Conservation (phyloP, 2,329 filamentous ascomycete species). For the Aspergillus sp. region DNA sequence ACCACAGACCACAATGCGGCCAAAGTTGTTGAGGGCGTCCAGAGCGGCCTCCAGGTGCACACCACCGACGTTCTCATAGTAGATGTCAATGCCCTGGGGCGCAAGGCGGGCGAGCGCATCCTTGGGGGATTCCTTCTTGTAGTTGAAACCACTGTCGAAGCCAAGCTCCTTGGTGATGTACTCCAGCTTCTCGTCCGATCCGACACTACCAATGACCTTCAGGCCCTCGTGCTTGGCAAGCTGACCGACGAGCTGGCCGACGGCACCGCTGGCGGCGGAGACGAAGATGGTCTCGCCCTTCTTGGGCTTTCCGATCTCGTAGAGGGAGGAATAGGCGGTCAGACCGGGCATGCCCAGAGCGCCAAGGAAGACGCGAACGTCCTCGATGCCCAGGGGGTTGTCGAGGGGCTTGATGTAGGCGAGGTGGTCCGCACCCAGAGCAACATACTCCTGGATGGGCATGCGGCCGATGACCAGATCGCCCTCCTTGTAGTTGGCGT, state of each 20-base stretch:
- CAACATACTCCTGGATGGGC: constrained; percentile 69
- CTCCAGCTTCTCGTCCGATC: constrained; percentile 74
- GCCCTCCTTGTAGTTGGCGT: constrained; percentile 61
- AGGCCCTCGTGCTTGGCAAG: constrained; percentile 79
- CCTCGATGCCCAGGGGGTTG: constrained; percentile 59
- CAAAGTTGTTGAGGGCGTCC: constrained; percentile 61
- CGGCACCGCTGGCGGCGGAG: constrained; percentile 74
- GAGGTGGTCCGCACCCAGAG: constrained; percentile 50
- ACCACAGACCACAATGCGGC: constrained; percentile 63
- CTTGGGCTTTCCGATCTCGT: constrained; percentile 72
- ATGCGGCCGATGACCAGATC: constrained; percentile 62
- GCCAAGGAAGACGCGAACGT: constrained; percentile 64
- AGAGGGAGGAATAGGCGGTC: constrained; percentile 72
- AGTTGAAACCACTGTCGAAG: constrained; percentile 79
- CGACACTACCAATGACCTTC: constrained; percentile 76
- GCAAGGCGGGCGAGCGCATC: constrained; percentile 70
- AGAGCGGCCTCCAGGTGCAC: constrained; percentile 71
- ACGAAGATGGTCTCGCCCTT: constrained; percentile 81
- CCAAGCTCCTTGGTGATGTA: constrained; percentile 69
- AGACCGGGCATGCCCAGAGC: constrained; percentile 76
- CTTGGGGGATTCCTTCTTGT: constrained; percentile 73
- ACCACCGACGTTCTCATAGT: constrained; percentile 78
- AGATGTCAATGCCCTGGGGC: constrained; percentile 77
- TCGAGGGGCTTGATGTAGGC: constrained; percentile 56
- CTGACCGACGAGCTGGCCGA: constrained; percentile 81